A percentile compares a stretch with the other conserved stretches of the same genome.
Evolutionary conservation across 441 rosid genomes (phyloP).

Genomic region (Brassica balearica): DNA sequence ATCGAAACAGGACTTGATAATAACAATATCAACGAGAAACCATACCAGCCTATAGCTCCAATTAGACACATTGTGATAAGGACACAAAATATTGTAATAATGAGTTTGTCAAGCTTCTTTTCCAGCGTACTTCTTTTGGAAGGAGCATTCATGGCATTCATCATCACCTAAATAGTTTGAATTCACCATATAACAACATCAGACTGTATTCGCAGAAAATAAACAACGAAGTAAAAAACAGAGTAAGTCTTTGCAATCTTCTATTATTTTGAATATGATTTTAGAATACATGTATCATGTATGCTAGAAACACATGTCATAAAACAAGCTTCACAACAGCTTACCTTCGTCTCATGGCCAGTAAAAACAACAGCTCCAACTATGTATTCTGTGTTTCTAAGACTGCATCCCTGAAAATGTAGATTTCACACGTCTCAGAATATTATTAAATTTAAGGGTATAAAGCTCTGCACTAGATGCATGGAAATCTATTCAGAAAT

Average conservation of each 20-base stretch:
- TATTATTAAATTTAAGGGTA: slow-evolving; percentile 9
- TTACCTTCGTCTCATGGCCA: slow-evolving; percentile 98
- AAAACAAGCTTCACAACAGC: slow-evolving; percentile 42
- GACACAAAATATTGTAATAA: slow-evolving; percentile 83
- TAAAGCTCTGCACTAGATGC: slow-evolving; percentile 6
- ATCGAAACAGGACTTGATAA: slow-evolving; percentile 21
- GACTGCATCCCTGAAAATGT: slow-evolving; percentile 93
- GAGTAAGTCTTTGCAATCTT: slow-evolving; percentile 10
- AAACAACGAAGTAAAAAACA: slow-evolving; percentile 22
- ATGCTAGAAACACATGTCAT: slow-evolving; percentile 31
- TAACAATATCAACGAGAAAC: slow-evolving; percentile 32
- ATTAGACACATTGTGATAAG: slow-evolving; percentile 87
- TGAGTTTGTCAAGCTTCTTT: slow-evolving; percentile 98
- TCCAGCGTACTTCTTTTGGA: slow-evolving; percentile 99
- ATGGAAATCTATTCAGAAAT: slow-evolving; percentile 7
- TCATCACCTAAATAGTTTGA: slow-evolving; percentile 86
- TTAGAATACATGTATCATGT: slow-evolving; percentile 10
- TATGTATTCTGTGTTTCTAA: slow-evolving; percentile 90
- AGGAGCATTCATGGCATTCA: slow-evolving; percentile 99
- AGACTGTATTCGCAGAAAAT: slow-evolving; percentile 13
- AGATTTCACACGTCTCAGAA: slow-evolving; percentile 30
- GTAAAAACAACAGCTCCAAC: slow-evolving; percentile 92
- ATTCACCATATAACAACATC: slow-evolving; percentile 33
- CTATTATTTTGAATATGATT: background rate
- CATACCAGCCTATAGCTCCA: slow-evolving; percentile 95